Evolutionary conservation across 176 grass and related monocot genomes (phyloP).

Genomic region (Cenchrus americanus): DNA sequence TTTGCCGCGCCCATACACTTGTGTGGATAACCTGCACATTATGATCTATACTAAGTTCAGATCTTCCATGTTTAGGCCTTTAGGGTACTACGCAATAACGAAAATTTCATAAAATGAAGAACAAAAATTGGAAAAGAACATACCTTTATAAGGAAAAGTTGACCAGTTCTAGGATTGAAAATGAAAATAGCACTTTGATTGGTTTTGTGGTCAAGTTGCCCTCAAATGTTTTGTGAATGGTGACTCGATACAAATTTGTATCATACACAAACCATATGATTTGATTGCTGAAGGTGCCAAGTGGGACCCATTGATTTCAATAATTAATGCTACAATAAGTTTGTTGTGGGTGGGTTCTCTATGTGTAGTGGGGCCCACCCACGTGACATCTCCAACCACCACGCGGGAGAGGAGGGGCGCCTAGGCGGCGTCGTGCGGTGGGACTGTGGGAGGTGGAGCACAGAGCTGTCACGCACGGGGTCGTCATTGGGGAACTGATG

Average conservation of each 20-base stretch:
- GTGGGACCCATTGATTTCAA: too few relatives aligned
- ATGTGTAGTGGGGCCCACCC: too few relatives aligned
- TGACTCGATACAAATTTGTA: slow-evolving; percentile 96
- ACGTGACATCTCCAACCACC: too few relatives aligned
- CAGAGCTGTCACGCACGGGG: too few relatives aligned
- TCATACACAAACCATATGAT: slow-evolving; percentile 99
- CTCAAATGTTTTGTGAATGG: slow-evolving; percentile 99
- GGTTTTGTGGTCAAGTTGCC: slow-evolving; percentile 98
- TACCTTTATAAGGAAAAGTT: slow-evolving; percentile 96
- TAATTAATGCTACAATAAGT: too few relatives aligned
- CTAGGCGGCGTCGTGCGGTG: too few relatives aligned
- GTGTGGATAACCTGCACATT: slow-evolving; percentile 91
- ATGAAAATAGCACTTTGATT: slow-evolving; percentile 99
- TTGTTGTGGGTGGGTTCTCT: too few relatives aligned
- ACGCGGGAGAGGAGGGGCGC: too few relatives aligned
- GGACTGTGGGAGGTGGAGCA: too few relatives aligned
- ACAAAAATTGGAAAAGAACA: slow-evolving; percentile 19
- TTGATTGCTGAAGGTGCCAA: slow-evolving; percentile 88
- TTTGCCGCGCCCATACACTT: slow-evolving; percentile 97
- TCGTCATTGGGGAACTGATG: too few relatives aligned
- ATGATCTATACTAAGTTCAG: slow-evolving; percentile 2
- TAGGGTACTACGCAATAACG: background rate
- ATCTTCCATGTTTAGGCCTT: background rate
- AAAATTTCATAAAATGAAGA: background rate
- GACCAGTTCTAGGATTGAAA: slow-evolving; percentile 97